Conservation (phyloP, 306 rosid genomes). For the Lathyrus sativus region DNA sequence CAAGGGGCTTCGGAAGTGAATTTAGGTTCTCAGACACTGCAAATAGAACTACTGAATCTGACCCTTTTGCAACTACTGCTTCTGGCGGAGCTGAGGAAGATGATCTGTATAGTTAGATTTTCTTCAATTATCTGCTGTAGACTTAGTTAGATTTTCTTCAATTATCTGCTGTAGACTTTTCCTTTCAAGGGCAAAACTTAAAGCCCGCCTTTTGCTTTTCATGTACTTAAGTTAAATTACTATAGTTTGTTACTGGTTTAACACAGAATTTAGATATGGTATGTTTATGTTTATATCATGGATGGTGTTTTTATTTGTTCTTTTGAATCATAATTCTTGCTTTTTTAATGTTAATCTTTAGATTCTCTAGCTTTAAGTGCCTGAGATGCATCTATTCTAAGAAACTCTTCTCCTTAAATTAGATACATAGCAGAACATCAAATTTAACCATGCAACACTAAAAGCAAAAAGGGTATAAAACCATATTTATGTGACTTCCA, state of each 20-base stretch:
- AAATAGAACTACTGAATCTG: conserved; percentile 43
- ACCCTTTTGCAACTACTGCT: conserved; percentile 47
- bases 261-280: conserved; percentile 10
- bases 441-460: too few species aligned
- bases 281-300: conserved; percentile 24
- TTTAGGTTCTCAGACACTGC: conserved; percentile 50
- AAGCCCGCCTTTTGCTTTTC: conserved; percentile 17
- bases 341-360: neutral
- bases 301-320: neutral
- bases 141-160: conserved; percentile 34
- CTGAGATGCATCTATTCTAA: too few species aligned
- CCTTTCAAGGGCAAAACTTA: neutral
- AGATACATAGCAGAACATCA: too few species aligned
- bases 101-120: conserved; percentile 46
- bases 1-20: conserved; percentile 57
- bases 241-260: neutral
- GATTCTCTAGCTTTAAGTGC: too few species aligned
- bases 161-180: conserved; percentile 6
- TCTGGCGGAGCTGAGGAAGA: conserved; percentile 55
- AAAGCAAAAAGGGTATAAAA: neutral
- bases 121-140: neutral
- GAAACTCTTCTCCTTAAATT: too few species aligned
- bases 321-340: neutral
- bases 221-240: conserved; percentile 8
- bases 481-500: conserved; percentile 12